Base-by-base conservation (phyloP, 1,139 yeast genomes). In the Pichia sp. region DNA sequence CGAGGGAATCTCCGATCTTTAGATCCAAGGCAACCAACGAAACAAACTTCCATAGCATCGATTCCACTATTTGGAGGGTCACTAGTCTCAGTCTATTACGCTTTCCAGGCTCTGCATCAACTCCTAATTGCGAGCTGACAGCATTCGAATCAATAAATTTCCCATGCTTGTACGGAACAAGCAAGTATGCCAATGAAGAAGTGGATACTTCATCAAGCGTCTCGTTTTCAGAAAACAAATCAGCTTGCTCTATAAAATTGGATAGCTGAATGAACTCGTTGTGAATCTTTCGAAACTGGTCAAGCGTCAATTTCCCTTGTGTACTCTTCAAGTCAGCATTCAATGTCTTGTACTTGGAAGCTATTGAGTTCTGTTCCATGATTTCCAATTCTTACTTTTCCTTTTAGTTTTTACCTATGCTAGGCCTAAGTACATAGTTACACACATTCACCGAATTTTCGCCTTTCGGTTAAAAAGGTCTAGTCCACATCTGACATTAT, bases 101-200 rank as follows among this genome's bases (percentile, higher is more conserved):
- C 49, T 53, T 54, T 4, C n/a, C 10, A 16, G 57, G 31, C 3
- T 47, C 38, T 2, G 47, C 54, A 46, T 34, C 38, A 7, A 23
- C n/a, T 11, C 53, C 51, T 26, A 57, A 38, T 52, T 57, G 59
- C 16, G 59, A 52, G 42, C 56, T 50, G 8, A 57, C 54, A 5
- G 60, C 62, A 40, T 58, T 42, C 4, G 52, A 31, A 55, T 59
- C 62, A 7, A 59, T 30, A 26, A 59, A 58, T 45, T 54, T 52
- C 1, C 50, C 59, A 50, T 59, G 60, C 16, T 51, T 40, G 42
- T 49, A 58, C 3, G 34, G 38, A 2, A 54, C 46, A 2, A 53
- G n/a, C 3, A 58, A 16, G 23, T 48, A 55, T 13, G 44, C 42
- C 2, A 59, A 30, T 1, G 53, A 32, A 3, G 42, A 29, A 0